Base-by-base conservation (phyloP, 371 early-diverging fungal genomes). In the Apophysomyces trapeziformis region DNA sequence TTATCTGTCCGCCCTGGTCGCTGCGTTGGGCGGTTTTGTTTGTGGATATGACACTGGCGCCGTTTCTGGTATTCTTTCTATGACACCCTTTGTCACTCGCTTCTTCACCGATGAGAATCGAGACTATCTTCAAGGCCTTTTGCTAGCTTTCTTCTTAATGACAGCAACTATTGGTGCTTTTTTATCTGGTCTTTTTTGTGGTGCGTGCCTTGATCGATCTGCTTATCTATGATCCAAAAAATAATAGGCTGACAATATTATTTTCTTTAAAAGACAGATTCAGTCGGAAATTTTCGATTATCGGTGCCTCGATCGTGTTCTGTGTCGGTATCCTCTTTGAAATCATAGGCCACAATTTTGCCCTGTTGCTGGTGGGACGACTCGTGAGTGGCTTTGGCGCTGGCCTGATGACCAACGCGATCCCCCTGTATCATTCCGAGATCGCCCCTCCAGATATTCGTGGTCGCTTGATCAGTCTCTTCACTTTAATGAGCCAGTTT, bases 381-480 rank as follows among this genome's bases (percentile, higher is more conserved):
- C 60, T 80, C 8, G 65, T 78, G 43, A 75, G 68, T 61, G 84
- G 84, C 38, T 66, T 80, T 39, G 83, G 83, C 44, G 71, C 75
- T 66, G 83, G 83, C 38, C 70, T 80, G 32, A 65, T 83, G 64
- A 75, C 74, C 18, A 76, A 77, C 61, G 76, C 70, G 1, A 75
- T 80, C 57, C 71, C 64, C 9, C 60, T 64, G 63, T 69, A 83
- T 39, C 83, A 78, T 56, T 78, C 80, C 46, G 83, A 80, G 57
- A 83, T 96, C n/a, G 90, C 97, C 14, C 92, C 96, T 37, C 83
- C 92, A 32, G 82, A 87, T 50, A 80, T 83, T 36, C 84, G 84
- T 69, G 84, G 84, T 43, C 71, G 84, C 37, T 58, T 83, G 18
- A 80, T 83, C 38, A 74, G 73, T 50, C 63, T 83, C 14, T 80